A percentile compares a stretch with the other conserved stretches of the same genome.
Evolutionary conservation across 2,329 filamentous ascomycete genomes (phyloP).

Genomic region (Seiridium unicorne): DNA sequence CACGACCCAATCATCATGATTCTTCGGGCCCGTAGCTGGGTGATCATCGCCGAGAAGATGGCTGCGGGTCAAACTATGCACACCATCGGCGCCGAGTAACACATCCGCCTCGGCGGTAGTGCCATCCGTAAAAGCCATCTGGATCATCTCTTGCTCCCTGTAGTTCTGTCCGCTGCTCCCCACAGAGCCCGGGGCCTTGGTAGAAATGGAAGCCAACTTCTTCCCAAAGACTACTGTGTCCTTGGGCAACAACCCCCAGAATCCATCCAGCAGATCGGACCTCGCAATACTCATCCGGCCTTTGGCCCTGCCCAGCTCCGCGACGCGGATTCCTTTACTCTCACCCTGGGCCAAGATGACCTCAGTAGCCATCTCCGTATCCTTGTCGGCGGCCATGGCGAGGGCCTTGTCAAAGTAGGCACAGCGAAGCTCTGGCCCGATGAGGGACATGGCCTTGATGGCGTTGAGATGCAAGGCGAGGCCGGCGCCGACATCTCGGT

Average conservation of each 20-base stretch:
- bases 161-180: neutral
- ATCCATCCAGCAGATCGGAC: conserved; percentile 22
- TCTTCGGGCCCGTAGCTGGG: conserved; percentile 26
- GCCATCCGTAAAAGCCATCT: conserved; percentile 24
- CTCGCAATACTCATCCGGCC: conserved; percentile 31
- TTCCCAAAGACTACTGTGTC: conserved; percentile 18
- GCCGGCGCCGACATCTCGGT: conserved; percentile 34
- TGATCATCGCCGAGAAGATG: conserved; percentile 28
- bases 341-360: conserved; percentile 28
- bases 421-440: conserved; percentile 30
- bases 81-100: conserved; percentile 33
- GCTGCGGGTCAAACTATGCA: conserved; percentile 28
- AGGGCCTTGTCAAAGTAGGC: conserved; percentile 29
- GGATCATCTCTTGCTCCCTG: conserved; percentile 5
- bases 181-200: neutral
- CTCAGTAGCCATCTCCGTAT: conserved; percentile 29
- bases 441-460: conserved; percentile 30
- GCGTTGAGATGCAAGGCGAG: conserved; percentile 37
- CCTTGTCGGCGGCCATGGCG: conserved; percentile 25
- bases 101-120: conserved; percentile 24
- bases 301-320: conserved; percentile 30
- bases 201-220: conserved; percentile 17
- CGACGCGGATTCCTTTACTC: conserved; percentile 20
- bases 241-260: conserved; percentile 22
- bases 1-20: conserved; percentile 30